These are phyloP conservation scores for Typha latifolia DNA, from an alignment of 176 grass and related monocot genomes.

Conservation along the genomic window DNA sequence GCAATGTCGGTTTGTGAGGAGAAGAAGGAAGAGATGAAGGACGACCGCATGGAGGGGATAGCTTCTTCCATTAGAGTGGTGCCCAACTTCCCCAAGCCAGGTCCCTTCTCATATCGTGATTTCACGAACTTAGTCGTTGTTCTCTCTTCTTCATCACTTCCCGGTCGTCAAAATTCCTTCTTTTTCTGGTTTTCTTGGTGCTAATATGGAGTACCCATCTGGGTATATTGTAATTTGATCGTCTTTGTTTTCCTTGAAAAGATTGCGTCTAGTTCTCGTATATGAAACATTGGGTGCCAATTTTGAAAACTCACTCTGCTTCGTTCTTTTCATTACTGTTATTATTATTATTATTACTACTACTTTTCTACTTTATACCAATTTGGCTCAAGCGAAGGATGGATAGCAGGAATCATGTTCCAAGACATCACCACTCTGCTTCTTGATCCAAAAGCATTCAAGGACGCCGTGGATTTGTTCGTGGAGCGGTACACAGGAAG, in stretches of 20 bases:
- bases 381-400: background rate
- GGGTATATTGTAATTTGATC: too few relatives aligned
- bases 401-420: slow-evolving; percentile 51
- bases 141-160: background rate
- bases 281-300: too few relatives aligned
- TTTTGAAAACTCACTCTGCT: too few relatives aligned
- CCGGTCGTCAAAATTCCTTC: background rate
- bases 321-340: too few relatives aligned
- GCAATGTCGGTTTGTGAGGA: background rate
- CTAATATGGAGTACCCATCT: too few relatives aligned
- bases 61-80: slow-evolving; percentile 84
- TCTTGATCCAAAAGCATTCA: slow-evolving; percentile 40
- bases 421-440: slow-evolving; percentile 59
- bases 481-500: slow-evolving; percentile 45
- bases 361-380: background rate
- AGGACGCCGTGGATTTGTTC: slow-evolving; percentile 47
- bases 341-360: too few relatives aligned
- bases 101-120: slow-evolving; percentile 13
- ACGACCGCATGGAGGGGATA: slow-evolving; percentile 72
- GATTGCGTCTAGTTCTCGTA: background rate
- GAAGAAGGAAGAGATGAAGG: slow-evolving; percentile 18
- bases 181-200: background rate
- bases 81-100: slow-evolving; percentile 91
- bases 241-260: background rate
- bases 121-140: background rate